Conservation (phyloP, 2,329 filamentous ascomycete species). For the Aspergillus novoparasiticus region DNA sequence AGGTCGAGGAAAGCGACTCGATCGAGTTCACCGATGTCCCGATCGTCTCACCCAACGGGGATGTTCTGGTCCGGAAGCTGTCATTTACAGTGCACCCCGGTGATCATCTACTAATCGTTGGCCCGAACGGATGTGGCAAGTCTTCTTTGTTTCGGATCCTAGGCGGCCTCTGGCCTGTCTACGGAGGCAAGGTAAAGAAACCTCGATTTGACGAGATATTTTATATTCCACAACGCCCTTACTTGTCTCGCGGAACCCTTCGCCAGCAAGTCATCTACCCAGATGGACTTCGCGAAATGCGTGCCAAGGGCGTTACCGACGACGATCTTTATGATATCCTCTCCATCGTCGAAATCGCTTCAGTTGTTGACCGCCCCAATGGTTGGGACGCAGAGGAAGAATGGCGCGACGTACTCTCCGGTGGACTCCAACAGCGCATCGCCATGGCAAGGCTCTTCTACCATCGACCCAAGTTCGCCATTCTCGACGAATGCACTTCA, state of each 20-base stretch:
- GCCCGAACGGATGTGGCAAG: conserved; percentile 96
- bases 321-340: conserved; percentile 77
- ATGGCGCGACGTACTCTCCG: conserved; percentile 92
- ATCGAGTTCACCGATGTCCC: conserved; percentile 88
- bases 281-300: conserved; percentile 84
- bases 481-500: conserved; percentile 94
- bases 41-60: conserved; percentile 95
- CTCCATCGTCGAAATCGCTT: conserved; percentile 76
- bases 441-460: conserved; percentile 97
- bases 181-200: conserved; percentile 90
- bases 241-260: conserved; percentile 87
- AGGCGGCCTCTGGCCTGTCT: conserved; percentile 95
- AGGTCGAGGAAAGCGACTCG: conserved; percentile 76
- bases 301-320: conserved; percentile 79
- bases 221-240: conserved; percentile 95
- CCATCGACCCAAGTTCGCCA: conserved; percentile 88
- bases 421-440: conserved; percentile 90
- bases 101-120: conserved; percentile 91
- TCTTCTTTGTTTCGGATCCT: conserved; percentile 95
- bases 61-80: conserved; percentile 81
- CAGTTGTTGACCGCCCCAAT: conserved; percentile 74
- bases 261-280: conserved; percentile 97
- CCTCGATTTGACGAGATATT: conserved; percentile 92
- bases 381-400: conserved; percentile 95
- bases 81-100: conserved; percentile 85